These are phyloP conservation scores for Wickerhamia fluorescens DNA, from an alignment of 805 yeast species.

Conservation along the genomic window DNA sequence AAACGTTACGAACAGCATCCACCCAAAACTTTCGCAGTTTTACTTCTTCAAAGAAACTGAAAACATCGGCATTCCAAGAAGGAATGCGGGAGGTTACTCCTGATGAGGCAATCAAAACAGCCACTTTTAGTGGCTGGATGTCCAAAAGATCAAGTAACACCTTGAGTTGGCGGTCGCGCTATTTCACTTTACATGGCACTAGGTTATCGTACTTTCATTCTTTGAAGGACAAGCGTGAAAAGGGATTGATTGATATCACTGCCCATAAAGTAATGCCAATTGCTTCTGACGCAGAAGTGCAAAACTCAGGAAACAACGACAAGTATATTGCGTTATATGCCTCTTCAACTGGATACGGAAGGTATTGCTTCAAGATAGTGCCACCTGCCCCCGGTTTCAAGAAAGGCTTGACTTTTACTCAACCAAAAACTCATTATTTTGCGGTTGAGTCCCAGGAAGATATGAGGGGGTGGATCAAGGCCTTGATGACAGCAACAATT, in stretches of 20 bases:
- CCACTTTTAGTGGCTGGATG: constrained; percentile 92
- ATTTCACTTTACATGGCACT: constrained; percentile 85
- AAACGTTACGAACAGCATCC: constrained; percentile 47
- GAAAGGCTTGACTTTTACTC: constrained; percentile 93
- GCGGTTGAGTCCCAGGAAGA: constrained; percentile 90
- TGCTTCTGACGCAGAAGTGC: constrained; percentile 27
- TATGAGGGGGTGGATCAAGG: constrained; percentile 93
- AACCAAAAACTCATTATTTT: constrained; percentile 91
- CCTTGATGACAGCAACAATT: constrained; percentile 90
- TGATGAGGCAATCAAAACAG: constrained; percentile 65
- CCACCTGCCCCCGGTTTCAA: constrained; percentile 98
- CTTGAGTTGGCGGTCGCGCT: constrained; percentile 84
- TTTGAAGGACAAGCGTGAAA: constrained; percentile 73
- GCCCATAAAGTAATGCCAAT: constrained; percentile 83
- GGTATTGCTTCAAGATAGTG: constrained; percentile 82
- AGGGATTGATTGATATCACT: constrained; percentile 92
- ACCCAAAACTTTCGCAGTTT: constrained; percentile 43
- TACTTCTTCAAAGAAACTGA: constrained; percentile 46
- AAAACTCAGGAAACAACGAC: constrained; percentile 63
- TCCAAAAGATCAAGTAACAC: constrained; percentile 76
- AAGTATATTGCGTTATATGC: constrained; percentile 82
- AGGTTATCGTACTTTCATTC: constrained; percentile 81
- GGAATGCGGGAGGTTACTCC: constrained; percentile 78
- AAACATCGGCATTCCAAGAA: constrained; percentile 78
- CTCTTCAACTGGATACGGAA: constrained; percentile 89